Conservation (phyloP, 1,284 basidiomycete genomes). For the Rhodotorula sp. region DNA sequence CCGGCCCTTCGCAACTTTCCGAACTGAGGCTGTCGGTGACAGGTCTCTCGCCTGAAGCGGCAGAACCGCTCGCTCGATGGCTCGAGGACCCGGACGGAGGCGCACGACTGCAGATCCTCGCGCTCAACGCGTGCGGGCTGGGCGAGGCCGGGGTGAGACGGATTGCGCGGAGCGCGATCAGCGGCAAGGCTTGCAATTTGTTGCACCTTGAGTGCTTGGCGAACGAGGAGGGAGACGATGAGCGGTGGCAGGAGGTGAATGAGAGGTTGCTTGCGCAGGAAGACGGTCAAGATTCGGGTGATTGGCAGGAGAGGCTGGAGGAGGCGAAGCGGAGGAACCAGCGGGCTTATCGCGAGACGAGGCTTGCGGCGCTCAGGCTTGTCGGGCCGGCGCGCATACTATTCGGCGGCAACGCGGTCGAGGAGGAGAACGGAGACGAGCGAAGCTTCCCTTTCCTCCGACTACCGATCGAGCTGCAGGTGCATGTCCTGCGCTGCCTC, state of each 20-base stretch:
- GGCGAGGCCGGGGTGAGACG: constrained; percentile 14
- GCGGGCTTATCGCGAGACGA: constrained; percentile 25
- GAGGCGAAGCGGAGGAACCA: constrained; percentile 30
- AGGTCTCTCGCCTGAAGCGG: constrained; percentile 20
- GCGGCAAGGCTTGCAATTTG: constrained; percentile 21
- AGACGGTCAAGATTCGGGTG: neutral
- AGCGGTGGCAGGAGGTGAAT: constrained; percentile 2
- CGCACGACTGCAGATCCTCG: constrained; percentile 23
- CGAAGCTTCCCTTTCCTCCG: constrained; percentile 29
- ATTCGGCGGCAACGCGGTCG: constrained; percentile 21
- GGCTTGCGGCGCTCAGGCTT: constrained; percentile 18
- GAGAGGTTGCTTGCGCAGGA: constrained; percentile 3
- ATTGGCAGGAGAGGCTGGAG: constrained; percentile 11
- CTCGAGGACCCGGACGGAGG: constrained; percentile 29
- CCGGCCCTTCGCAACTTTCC: constrained; percentile 17
- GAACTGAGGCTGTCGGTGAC: constrained; percentile 34
- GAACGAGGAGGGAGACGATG: constrained; percentile 23
- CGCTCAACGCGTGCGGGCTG: constrained; percentile 25
- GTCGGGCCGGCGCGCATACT: constrained; percentile 21
- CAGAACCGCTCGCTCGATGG: constrained; percentile 31
- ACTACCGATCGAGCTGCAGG: constrained; percentile 36
- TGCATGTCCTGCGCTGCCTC: constrained; percentile 34
- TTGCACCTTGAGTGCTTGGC: constrained; percentile 35
- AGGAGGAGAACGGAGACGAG: neutral
- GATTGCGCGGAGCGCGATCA: constrained; percentile 19